Evolutionary conservation across 805 yeast species (phyloP).

Genomic region (Candida namnaoensis): DNA sequence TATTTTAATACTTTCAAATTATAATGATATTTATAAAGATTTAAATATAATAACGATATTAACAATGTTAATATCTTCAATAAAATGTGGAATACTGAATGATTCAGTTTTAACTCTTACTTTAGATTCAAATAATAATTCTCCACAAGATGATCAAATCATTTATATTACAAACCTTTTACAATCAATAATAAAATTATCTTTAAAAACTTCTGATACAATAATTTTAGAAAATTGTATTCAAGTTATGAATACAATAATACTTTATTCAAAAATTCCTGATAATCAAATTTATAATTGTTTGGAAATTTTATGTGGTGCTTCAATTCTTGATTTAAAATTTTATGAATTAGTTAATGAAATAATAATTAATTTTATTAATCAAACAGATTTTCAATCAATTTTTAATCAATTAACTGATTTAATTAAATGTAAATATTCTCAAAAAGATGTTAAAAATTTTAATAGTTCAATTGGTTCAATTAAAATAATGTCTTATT

Average conservation of each 20-base stretch:
- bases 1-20: slow-evolving; percentile 20
- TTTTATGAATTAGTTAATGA: slow-evolving; percentile 28
- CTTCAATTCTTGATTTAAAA: slow-evolving; percentile 26
- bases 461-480: slow-evolving; percentile 30
- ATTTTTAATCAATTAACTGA: slow-evolving; percentile 9
- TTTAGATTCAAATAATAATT: slow-evolving; percentile 1
- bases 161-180: slow-evolving; percentile 25
- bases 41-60: slow-evolving; percentile 4
- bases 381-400: slow-evolving; percentile 4
- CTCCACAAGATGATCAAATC: no score
- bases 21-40: slow-evolving; percentile 17
- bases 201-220: slow-evolving; percentile 28
- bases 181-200: slow-evolving; percentile 25
- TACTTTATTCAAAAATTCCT: slow-evolving; percentile 40
- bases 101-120: not conserved
- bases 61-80: slow-evolving; percentile 13
- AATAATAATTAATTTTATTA: slow-evolving; percentile 26
- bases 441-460: slow-evolving; percentile 10
- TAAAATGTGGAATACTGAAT: slow-evolving; percentile 4
- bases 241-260: slow-evolving; percentile 31
- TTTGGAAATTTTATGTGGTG: slow-evolving; percentile 37
- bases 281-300: slow-evolving; percentile 23
- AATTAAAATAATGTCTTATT: slow-evolving; percentile 24
- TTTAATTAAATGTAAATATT: slow-evolving; percentile 7
- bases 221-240: slow-evolving; percentile 29